Conservation (phyloP, 2,329 filamentous ascomycete genomes). For the Penicillium sp. region DNA sequence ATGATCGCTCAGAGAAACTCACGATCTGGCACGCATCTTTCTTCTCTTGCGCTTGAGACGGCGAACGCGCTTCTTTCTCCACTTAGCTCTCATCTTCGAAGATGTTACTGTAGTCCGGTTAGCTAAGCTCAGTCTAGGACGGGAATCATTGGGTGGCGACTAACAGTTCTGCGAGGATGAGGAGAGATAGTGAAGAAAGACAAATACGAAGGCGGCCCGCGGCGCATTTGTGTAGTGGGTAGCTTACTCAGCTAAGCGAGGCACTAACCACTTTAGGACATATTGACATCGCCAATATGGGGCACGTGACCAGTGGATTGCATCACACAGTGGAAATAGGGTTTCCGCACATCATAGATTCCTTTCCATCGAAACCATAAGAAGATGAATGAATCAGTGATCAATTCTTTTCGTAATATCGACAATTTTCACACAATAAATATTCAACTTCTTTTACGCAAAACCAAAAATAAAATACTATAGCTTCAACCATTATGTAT, state of each 20-base stretch:
- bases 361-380: not conserved
- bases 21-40: constrained; percentile 99
- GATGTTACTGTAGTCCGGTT: constrained; percentile 32
- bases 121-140: constrained; percentile 14
- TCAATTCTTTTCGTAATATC: not conserved
- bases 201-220: constrained; percentile 29
- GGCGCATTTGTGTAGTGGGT: constrained; percentile 42
- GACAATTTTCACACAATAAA: not conserved
- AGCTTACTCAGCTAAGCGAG: constrained; percentile 40
- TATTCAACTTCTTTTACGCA: not conserved
- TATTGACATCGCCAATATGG: constrained; percentile 1
- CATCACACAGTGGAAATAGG: constrained; percentile 22
- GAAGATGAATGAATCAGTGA: not conserved
- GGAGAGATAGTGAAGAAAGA: constrained; percentile 44
- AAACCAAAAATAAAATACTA: not conserved
- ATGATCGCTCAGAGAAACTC: constrained; percentile 48
- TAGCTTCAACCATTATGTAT: not conserved
- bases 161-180: constrained; percentile 48
- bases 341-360: constrained; percentile 12
- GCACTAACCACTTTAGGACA: constrained; percentile 14
- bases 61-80: constrained; percentile 99
- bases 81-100: constrained; percentile 84
- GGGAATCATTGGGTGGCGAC: constrained; percentile 19
- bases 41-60: constrained; percentile 99
- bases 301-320: constrained; percentile 15